A percentile compares a stretch with the other conserved stretches of the same genome.
Conservation (phyloP, 768 basidiomycete species). For the Collybiopsis luxurians region DNA sequence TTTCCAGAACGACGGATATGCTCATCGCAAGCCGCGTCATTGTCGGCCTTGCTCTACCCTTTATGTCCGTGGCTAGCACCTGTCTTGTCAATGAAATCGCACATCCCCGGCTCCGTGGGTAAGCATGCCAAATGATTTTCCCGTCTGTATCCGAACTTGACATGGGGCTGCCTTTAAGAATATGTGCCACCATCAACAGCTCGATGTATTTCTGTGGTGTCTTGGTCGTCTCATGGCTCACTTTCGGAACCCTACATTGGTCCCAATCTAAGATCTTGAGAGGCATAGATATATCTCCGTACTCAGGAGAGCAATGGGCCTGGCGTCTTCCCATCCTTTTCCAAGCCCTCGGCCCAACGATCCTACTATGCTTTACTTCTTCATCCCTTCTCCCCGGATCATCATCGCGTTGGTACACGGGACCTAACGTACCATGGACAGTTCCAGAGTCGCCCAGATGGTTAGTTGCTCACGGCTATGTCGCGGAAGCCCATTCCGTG, state of each 20-base stretch:
- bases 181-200: conserved; percentile 6
- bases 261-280: background rate
- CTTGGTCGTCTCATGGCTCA: conserved; percentile 1
- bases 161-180: background rate
- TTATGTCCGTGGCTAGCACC: conserved; percentile 5
- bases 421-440: background rate
- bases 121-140: background rate
- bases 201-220: conserved; percentile 6
- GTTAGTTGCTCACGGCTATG: background rate
- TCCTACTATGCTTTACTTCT: conserved; percentile 2
- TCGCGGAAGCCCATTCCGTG: background rate
- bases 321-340: conserved; percentile 3
- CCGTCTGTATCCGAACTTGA: background rate
- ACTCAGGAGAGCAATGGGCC: conserved; percentile 5
- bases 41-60: conserved; percentile 5
- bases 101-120: conserved; percentile 7
- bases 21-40: conserved; percentile 6
- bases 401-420: background rate
- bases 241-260: conserved; percentile 2
- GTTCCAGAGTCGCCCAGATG: conserved; percentile 4
- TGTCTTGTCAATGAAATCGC: conserved; percentile 6
- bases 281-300: background rate
- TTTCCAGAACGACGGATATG: conserved; percentile 1
- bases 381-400: background rate
- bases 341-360: conserved; percentile 2